Percentiles rank a stretch among this genome's conserved stretches.
These are phyloP conservation scores for Tolypocladium endophyticum DNA, from an alignment of 2,329 filamentous ascomycete species.

Conservation along the genomic window DNA sequence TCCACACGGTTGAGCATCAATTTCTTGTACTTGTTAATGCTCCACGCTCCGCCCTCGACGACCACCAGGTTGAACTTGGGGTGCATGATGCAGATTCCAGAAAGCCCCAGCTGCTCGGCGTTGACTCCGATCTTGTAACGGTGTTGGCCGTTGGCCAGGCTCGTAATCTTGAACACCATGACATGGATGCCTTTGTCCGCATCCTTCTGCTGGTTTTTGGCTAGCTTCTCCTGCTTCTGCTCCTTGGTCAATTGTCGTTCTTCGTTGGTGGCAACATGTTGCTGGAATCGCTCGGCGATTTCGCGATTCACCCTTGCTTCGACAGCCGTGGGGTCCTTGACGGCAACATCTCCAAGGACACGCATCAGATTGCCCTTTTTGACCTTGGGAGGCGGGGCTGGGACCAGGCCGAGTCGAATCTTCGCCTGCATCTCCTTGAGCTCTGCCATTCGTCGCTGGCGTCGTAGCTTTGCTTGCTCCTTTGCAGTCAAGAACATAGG, in stretches of 20 bases:
- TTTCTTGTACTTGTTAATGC: slow-evolving; percentile 78
- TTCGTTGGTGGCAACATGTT: slow-evolving; percentile 71
- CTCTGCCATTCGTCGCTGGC: slow-evolving; percentile 84
- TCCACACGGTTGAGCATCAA: slow-evolving; percentile 89
- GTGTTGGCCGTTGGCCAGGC: slow-evolving; percentile 84
- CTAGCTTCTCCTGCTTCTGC: slow-evolving; percentile 73
- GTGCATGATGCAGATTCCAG: slow-evolving; percentile 85
- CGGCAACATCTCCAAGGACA: slow-evolving; percentile 72
- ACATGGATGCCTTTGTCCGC: slow-evolving; percentile 76
- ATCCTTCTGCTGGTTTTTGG: slow-evolving; percentile 75
- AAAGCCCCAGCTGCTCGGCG: slow-evolving; percentile 78
- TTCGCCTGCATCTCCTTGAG: slow-evolving; percentile 95
- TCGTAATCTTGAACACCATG: slow-evolving; percentile 81
- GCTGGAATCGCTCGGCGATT: slow-evolving; percentile 73
- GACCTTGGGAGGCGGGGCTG: slow-evolving; percentile 87
- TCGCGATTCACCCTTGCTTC: slow-evolving; percentile 89
- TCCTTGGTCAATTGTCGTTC: slow-evolving; percentile 84
- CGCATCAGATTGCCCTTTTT: slow-evolving; percentile 98
- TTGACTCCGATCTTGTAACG: slow-evolving; percentile 90
- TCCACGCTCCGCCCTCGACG: slow-evolving; percentile 81
- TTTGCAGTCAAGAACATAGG: slow-evolving; percentile 86
- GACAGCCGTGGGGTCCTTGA: slow-evolving; percentile 94
- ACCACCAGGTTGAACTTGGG: slow-evolving; percentile 82
- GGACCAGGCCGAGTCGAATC: slow-evolving; percentile 80
- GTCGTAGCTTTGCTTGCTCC: slow-evolving; percentile 82